Conservation (phyloP, 1,139 yeast genomes). For the Debaryomyces subglobosus region DNA sequence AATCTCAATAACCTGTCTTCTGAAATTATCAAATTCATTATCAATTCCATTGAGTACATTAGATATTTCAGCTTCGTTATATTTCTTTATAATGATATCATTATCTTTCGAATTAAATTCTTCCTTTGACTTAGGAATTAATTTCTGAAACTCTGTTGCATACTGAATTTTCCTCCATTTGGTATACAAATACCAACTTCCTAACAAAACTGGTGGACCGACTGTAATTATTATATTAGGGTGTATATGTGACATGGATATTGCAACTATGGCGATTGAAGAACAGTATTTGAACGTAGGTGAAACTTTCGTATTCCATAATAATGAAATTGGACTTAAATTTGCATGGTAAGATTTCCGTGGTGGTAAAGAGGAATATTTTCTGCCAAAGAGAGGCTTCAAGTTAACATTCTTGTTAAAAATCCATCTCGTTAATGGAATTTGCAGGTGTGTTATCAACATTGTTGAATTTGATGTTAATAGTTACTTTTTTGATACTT, state of each 20-base stretch:
- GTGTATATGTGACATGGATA: constrained; percentile 38
- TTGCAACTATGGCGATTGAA: constrained; percentile 29
- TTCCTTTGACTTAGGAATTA: constrained; percentile 13
- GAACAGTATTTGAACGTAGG: constrained; percentile 32
- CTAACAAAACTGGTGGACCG: constrained; percentile 40
- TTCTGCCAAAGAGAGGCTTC: not conserved
- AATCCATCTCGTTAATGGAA: constrained; percentile 4
- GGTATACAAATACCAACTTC: constrained; percentile 28
- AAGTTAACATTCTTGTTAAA: not conserved
- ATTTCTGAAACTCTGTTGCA: constrained; percentile 16
- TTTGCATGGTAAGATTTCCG: constrained; percentile 35
- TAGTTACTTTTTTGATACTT: not conserved
- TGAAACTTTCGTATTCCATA: constrained; percentile 35
- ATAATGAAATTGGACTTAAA: constrained; percentile 25
- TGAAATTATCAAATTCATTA: constrained; percentile 41
- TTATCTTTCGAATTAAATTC: constrained; percentile 14
- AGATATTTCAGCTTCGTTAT: constrained; percentile 37
- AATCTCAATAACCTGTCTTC: constrained; percentile 29
- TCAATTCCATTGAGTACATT: constrained; percentile 42
- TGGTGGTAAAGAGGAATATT: constrained; percentile 26
- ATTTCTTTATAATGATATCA: constrained; percentile 28
- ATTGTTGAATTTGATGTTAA: not conserved
- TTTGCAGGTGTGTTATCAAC: constrained; percentile 5
- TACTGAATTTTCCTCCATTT: constrained; percentile 20
- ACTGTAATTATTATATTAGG: constrained; percentile 38